A percentile compares a stretch with the other conserved stretches of the same genome.
phyloP scores from a whole-genome alignment of 2,329 filamentous ascomycete genomes.

The Cordyceps farinosa region DNA sequence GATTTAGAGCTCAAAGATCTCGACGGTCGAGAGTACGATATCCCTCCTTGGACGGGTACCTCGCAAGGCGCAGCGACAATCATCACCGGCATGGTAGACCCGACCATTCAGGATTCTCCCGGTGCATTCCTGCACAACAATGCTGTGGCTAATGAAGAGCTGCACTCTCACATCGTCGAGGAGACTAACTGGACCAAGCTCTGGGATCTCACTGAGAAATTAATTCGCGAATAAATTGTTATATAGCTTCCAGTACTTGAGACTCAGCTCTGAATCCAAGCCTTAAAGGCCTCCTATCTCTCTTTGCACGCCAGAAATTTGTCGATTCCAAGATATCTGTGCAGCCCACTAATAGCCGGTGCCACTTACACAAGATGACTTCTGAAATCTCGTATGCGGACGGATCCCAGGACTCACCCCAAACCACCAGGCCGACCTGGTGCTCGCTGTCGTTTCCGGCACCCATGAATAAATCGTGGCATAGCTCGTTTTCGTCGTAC shows the following conservation, averaged over 20 bases:
- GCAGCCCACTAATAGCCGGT: conserved; percentile 28
- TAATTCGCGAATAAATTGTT: conserved; percentile 14
- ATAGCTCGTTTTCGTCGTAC: conserved; percentile 21
- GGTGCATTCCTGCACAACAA: conserved; percentile 19
- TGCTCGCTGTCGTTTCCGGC: conserved; percentile 4
- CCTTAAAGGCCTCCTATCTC: neutral
- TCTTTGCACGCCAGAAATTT: neutral
- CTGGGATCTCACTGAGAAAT: conserved; percentile 35
- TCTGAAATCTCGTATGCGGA: conserved; percentile 45
- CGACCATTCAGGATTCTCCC: conserved; percentile 15
- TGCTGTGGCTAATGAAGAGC: conserved; percentile 15
- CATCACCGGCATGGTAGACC: conserved; percentile 20
- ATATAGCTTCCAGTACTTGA: conserved; percentile 18
- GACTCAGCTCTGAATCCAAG: neutral
- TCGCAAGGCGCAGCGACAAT: conserved; percentile 30
- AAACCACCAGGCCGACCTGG: conserved; percentile 37
- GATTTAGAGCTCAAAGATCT: neutral
- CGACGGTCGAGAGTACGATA: conserved; percentile 10
- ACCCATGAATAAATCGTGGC: conserved; percentile 18
- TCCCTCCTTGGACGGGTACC: conserved; percentile 29
- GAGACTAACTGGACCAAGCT: conserved; percentile 34
- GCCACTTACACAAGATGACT: conserved; percentile 43
- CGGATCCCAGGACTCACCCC: conserved; percentile 45
- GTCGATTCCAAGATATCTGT: neutral
- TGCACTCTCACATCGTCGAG: conserved; percentile 28